These are phyloP conservation scores for Tremella fuciformis DNA, from an alignment of 768 basidiomycete genomes.

Conservation along the genomic window DNA sequence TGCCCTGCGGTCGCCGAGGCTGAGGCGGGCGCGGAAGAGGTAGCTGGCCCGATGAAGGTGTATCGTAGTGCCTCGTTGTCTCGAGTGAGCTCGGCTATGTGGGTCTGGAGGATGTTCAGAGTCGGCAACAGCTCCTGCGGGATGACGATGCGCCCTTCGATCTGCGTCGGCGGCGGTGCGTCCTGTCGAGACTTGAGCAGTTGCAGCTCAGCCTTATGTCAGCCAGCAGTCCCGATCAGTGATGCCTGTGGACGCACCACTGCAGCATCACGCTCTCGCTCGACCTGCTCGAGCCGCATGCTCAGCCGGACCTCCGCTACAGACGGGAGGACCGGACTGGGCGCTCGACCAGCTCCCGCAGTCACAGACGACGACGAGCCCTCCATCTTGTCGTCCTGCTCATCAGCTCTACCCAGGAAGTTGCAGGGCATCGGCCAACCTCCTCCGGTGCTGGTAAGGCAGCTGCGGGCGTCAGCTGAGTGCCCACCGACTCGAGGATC, in stretches of 20 bases:
- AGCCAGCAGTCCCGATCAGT: not conserved
- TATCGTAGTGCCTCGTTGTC: slow-evolving; percentile 43
- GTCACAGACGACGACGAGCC: too few relatives aligned
- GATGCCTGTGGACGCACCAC: not conserved
- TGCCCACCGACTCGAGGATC: too few relatives aligned
- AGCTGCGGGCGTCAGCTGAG: too few relatives aligned
- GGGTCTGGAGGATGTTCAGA: slow-evolving; percentile 26
- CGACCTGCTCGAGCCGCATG: not conserved
- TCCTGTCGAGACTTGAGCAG: not conserved
- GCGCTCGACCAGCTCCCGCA: too few relatives aligned
- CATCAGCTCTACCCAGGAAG: too few relatives aligned
- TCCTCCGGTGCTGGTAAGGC: too few relatives aligned
- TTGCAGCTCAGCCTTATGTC: slow-evolving; percentile 8
- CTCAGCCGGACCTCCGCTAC: not conserved
- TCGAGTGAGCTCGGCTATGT: slow-evolving; percentile 33
- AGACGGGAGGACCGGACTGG: not conserved
- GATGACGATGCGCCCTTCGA: slow-evolving; percentile 17
- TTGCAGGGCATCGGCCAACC: too few relatives aligned
- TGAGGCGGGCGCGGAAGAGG: not conserved
- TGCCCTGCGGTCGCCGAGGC: not conserved
- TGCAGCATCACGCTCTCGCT: not conserved
- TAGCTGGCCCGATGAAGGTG: slow-evolving; percentile 29
- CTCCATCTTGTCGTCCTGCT: too few relatives aligned
- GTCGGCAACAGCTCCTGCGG: slow-evolving; percentile 31
- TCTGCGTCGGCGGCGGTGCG: not conserved